Evolutionary conservation across 78 protist species (phyloP), one percentile per base, ranked within the genome.

Genomic region (Polysphondylium violaceum): DNA sequence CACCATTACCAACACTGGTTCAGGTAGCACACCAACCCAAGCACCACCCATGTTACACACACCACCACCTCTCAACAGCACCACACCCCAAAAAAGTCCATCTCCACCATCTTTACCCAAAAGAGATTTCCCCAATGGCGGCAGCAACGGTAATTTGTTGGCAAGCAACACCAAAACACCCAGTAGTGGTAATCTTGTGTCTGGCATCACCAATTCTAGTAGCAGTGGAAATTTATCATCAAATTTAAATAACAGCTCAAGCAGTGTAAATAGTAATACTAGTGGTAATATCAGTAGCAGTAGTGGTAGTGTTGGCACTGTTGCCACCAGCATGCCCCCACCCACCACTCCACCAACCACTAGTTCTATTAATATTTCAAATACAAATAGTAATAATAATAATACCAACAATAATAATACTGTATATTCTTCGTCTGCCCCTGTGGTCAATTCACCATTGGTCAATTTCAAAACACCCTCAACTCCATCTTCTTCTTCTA

Each of bases 361-460:
- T 44, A 58, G 21, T 58, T 21, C 12, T 17, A 17, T 5, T 17
- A 58, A 58, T 58, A 58, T 8, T 58, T 5, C 29, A n/a, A 58
- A 9, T 58, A 69, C 58, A 3, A 69, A 43, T 47, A 69, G 12
- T 69, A 55, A 55, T 19, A 55, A 55, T 29, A 55, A 55, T 19
- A 55, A 55, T 55, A 19, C 61, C 1, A 65, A 21, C 23, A 65
- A 65, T 36, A 64, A 40, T 56, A 16, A 16, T 56, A 6, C 6
- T 65, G n/a, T 65, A n/a, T 68, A 68, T 6, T 68, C 76, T 16
- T 43, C 76, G 27, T 68, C 76, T 33, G 76, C 76, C 7, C 76
- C 76, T 47, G 11, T n/a, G 40, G 21, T 51, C 0, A 38, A 33
- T 38, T 65, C 73, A 38, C 33, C 41, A 25, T 23, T 68, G 29